Base-by-base conservation (phyloP, 352 stramenopile species). In the Elongisporangium undulatum region DNA sequence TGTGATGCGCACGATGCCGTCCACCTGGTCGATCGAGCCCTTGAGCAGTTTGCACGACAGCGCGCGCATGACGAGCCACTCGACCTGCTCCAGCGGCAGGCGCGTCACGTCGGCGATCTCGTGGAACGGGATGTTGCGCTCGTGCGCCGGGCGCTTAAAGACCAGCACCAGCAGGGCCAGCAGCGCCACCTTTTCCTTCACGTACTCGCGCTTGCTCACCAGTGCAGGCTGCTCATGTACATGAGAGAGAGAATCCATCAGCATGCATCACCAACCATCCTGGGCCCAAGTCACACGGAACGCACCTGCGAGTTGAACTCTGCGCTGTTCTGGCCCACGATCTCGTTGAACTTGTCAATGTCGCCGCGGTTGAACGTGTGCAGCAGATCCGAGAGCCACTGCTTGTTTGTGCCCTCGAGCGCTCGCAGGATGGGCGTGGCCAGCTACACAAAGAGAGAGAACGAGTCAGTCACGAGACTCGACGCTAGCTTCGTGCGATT, bases 31-130 rank as follows among this genome's bases (percentile, higher is more conserved):
- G 57, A 97, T 96, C 1, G 79, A 81, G 29, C 90, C 93, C 69
- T 98, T 96, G 63, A 99, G 96, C n/a, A 99, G 79, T 24, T 94
- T 88, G 65, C 98, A 88, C 23, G 89, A 97, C 50, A 99, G 85
- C 26, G 96, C 97, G 20, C 96, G 84, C 97, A 99, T 99, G 49
- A 99, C 81, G 50, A 99, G 84, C 97, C 95, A 99, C 75, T 99
- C 97, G 16, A 99, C 96, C 64, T 98, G 92, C 45, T 97, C 87
- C 9, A 82, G 29, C 0, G 87, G 84, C 56, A 98, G 69, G 9
- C 86, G 77, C 53, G 85, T 96, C 10, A 73, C 71, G n/a, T 89
- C 74, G 0, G 97, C 92, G 61, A 99, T 97, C 58, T 99, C 95
- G 10, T 69, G 62, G 74, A 99, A 99, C 15, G 77, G 66, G 41